phyloP scores from a whole-genome alignment of 176 grass and related monocot species.

The Alopecurus myosuroides region DNA sequence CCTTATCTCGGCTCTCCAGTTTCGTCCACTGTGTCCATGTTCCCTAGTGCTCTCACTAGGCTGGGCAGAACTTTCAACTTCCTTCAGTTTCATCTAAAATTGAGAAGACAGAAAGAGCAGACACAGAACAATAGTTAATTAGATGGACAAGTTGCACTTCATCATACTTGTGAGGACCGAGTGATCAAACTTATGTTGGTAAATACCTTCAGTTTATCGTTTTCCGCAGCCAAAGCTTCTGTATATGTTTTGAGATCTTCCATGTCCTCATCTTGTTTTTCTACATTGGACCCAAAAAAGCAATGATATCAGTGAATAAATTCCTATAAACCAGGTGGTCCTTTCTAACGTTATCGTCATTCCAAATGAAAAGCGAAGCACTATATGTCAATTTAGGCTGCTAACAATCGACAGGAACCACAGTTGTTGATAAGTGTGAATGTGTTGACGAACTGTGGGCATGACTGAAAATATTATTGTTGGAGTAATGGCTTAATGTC shows the following conservation, averaged over 20 bases:
- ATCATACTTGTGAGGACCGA: background rate
- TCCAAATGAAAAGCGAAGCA: background rate
- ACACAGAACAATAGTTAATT: background rate
- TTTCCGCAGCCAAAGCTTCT: slow-evolving; percentile 36
- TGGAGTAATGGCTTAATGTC: background rate
- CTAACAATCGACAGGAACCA: background rate
- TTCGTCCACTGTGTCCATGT: background rate
- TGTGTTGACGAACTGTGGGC: background rate
- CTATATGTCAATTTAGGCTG: background rate
- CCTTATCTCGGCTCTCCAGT: slow-evolving; percentile 29
- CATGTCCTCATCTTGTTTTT: slow-evolving; percentile 34
- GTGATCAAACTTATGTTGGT: background rate
- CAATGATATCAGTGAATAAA: background rate
- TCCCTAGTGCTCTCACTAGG: background rate
- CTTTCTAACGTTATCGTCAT: background rate
- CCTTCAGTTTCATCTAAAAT: slow-evolving; percentile 39
- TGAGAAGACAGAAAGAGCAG: background rate
- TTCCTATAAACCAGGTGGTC: background rate
- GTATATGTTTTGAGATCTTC: slow-evolving; percentile 27
- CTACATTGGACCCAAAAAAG: slow-evolving; percentile 22
- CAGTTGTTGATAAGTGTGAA: background rate
- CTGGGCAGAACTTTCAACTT: background rate
- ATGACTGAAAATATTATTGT: background rate
- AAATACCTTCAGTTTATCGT: slow-evolving; percentile 40
- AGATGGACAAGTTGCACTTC: background rate